phyloP scores from a whole-genome alignment of 768 basidiomycete species.

The Tricholoma matsutake region DNA sequence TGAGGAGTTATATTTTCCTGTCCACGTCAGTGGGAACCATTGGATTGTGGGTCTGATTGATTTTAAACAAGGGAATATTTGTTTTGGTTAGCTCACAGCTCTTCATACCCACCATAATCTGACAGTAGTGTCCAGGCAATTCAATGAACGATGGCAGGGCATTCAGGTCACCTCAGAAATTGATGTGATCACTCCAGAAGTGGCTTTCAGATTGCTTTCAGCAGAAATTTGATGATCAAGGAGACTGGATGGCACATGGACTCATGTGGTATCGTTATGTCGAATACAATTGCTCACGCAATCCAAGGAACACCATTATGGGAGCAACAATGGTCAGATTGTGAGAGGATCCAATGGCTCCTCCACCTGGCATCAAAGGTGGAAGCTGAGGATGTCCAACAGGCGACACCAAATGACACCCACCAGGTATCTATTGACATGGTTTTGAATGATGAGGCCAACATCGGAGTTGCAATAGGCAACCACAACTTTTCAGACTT shows the following conservation, averaged over 20 bases:
- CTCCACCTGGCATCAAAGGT: neutral
- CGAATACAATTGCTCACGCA: slow-evolving; percentile 4
- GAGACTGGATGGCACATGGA: slow-evolving; percentile 4
- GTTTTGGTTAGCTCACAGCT: slow-evolving; percentile 7
- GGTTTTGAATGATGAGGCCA: neutral
- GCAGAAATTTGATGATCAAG: neutral
- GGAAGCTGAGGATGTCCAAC: slow-evolving; percentile 1
- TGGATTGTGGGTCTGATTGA: slow-evolving; percentile 18
- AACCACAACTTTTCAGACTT: neutral
- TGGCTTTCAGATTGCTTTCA: slow-evolving; percentile 3
- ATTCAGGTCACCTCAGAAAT: neutral
- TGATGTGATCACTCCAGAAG: slow-evolving; percentile 5
- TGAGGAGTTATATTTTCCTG: slow-evolving; percentile 12
- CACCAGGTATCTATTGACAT: too few relatives aligned
- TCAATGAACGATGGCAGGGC: neutral
- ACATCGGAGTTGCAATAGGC: neutral
- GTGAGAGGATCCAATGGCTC: neutral
- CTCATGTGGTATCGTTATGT: slow-evolving; percentile 3
- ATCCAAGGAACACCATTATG: neutral
- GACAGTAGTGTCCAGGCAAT: neutral
- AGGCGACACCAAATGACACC: too few relatives aligned
- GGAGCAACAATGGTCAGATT: neutral
- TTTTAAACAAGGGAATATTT: slow-evolving; percentile 9
- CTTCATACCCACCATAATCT: neutral
- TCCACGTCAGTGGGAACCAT: slow-evolving; percentile 17